Base-by-base conservation (phyloP, 495 filamentous ascomycete species). In the Diplogelasinospora grovesii region DNA sequence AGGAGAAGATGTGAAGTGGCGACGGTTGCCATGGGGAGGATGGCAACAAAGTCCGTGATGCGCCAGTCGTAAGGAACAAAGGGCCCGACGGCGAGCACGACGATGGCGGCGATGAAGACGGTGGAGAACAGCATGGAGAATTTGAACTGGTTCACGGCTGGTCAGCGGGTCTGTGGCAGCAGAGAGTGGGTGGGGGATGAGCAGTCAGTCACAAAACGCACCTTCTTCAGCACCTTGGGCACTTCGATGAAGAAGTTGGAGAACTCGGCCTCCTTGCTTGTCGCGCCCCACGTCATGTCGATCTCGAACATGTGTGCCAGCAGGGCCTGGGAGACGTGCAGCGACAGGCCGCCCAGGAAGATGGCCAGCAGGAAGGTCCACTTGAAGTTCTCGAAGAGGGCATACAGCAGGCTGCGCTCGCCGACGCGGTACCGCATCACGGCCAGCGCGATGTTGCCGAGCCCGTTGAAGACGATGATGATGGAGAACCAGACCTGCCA, bases 161-260 rank as follows among this genome's bases (percentile, higher is more conserved):
- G 24, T 30, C 8, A 46, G 18, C 10, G 24, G n/a, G n/a, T n/a
- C n/a, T n/a, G n/a, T n/a, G n/a, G n/a, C n/a, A n/a, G n/a, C n/a
- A n/a, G n/a, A n/a, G n/a, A n/a, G n/a, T n/a, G n/a, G n/a, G n/a
- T n/a, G n/a, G n/a, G n/a, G n/a, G n/a, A n/a, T n/a, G n/a, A n/a
- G 20, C 22, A 19, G 19, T 16, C 24, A 23, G 30, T 11, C 20
- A 27, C 19, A 14, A n/a, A 11, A 52, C 63, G 39, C 25, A 68
- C 64, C 53, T 69, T 77, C 61, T 76, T 79, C 40, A 86, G 52
- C 18, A 89, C 81, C 62, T 82, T 85, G 3, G 85, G 84, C 18
- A 85, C 76, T 46, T 88, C 85, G 36, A 82, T 81, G 57, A 86
- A 89, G 62, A 89, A 89, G 52, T 85, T 85, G 22, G 77, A 78